Conservation (phyloP, 1,139 yeast genomes). For the Debaryomycetaceae sp. region DNA sequence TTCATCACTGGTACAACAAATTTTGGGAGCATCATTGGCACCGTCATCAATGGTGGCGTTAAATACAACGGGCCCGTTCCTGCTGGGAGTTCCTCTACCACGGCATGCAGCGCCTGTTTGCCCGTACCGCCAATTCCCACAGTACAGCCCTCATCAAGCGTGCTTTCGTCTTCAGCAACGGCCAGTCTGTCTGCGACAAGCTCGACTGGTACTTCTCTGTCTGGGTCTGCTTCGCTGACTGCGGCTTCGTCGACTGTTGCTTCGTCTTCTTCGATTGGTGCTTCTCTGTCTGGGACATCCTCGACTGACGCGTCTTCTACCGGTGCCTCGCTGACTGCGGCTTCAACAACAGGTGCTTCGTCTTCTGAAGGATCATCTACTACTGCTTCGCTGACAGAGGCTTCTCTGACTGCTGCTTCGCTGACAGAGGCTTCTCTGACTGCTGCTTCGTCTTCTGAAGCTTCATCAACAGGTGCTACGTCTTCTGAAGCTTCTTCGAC, state of each 20-base stretch:
- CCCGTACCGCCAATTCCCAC: slow-evolving; percentile 9
- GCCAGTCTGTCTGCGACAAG: slow-evolving; percentile 7
- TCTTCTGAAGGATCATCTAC: slow-evolving; percentile 4
- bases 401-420: slow-evolving; percentile 7
- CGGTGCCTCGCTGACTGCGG: slow-evolving; percentile 6
- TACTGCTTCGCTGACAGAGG: slow-evolving; percentile 8
- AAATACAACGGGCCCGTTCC: slow-evolving; percentile 18
- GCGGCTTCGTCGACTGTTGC: slow-evolving; percentile 8
- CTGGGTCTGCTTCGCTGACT: slow-evolving; percentile 8
- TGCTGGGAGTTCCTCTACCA: slow-evolving; percentile 13
- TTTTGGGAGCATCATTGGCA: slow-evolving; percentile 11
- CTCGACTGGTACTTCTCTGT: slow-evolving; percentile 7
- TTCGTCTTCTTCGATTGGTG: slow-evolving; percentile 6
- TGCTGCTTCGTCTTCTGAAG: slow-evolving; percentile 4
- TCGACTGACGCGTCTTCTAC: slow-evolving; percentile 5
- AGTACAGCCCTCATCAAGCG: neutral
- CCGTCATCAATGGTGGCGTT: slow-evolving; percentile 16
- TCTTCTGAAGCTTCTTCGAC: slow-evolving; percentile 4
- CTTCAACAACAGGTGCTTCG: slow-evolving; percentile 5
- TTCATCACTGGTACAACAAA: slow-evolving; percentile 14
- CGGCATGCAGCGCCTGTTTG: slow-evolving; percentile 12
- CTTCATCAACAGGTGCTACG: slow-evolving; percentile 4
- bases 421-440: slow-evolving; percentile 3
- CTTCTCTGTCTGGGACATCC: slow-evolving; percentile 4
- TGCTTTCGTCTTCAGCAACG: slow-evolving; percentile 7